Evolutionary conservation across 164 flowering plant species (phyloP).

Genomic region (Magnolia sinica): DNA sequence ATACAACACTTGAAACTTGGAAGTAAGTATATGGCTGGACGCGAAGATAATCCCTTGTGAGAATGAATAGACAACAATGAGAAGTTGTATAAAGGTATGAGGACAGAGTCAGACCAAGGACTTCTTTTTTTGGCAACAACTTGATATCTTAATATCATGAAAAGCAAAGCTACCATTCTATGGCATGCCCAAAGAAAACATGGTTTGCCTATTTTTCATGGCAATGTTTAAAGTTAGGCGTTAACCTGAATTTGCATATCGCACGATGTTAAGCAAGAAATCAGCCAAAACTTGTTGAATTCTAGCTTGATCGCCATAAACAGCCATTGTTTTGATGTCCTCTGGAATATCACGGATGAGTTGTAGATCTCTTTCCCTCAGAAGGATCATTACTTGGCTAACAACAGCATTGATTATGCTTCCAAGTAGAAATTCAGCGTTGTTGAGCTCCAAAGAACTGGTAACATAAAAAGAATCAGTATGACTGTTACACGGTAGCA

Average conservation of each 20-base stretch:
- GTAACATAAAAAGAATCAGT: not conserved
- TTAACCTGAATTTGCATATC: conserved; percentile 80
- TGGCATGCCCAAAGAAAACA: not conserved
- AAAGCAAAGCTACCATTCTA: not conserved
- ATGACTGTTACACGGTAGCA: not conserved
- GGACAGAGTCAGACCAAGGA: not conserved
- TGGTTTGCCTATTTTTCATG: not conserved
- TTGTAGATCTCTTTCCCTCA: conserved; percentile 75
- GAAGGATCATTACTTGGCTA: conserved; percentile 78
- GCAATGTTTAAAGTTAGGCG: not conserved
- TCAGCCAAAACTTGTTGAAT: conserved; percentile 82
- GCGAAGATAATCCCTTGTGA: not conserved
- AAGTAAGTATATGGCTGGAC: not conserved
- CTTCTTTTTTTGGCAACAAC: not conserved
- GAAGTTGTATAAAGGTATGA: not conserved
- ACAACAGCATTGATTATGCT: conserved; percentile 86
- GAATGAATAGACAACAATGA: too few species aligned
- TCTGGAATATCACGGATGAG: conserved; percentile 87
- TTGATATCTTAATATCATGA: not conserved
- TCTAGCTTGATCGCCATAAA: conserved; percentile 83
- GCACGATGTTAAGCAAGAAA: conserved; percentile 77
- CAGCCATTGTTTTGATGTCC: conserved; percentile 68
- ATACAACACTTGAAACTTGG: not conserved
- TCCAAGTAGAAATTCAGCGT: conserved; percentile 66
- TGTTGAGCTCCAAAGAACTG: conserved; percentile 76